Evolutionary conservation across 208 protist genomes (phyloP), one percentile per base, ranked within the genome.

Genomic region (Polymyxa betae): DNA sequence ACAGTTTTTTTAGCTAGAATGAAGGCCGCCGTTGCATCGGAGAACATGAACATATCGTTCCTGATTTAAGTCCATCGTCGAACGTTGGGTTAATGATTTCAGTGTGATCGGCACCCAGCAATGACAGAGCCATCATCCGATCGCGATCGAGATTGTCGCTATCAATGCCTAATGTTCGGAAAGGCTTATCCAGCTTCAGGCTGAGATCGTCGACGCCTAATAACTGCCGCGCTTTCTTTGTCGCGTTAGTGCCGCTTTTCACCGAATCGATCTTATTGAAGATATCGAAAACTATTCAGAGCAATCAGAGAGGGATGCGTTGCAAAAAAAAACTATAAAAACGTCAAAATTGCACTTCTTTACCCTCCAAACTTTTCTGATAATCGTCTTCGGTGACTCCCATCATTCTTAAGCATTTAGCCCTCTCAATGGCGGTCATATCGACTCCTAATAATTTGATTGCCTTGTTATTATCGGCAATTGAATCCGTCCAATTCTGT

Each of bases 111-210:
- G n/a, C 72, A n/a, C 72, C 72, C 72, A 82, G 5, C 16, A 82
- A 5, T 43, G 72, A 82, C 5, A 82, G 72, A 43, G 72, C 5
- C 35, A 82, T n/a, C 72, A 82, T 82, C 35, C 72, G 72, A 5
- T 82, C 72, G 12, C 72, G 72, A 43, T 82, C 72, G 5, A 82
- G 72, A n/a, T 35, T 43, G 72, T 43, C 72, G 72, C 72, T 82
- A 20, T 35, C 72, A 20, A 82, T 82, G 5, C 72, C 72, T 12
- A 82, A n/a, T 43, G 35, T 82, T 5, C 40, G 72, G 72, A 82
- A 82, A 5, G 72, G 72, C n/a, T 82, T 82, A 35, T 82, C 40
- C 72, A 82, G 72, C 72, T 82, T 82, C 72, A 82, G n/a, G 12
- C 35, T 45, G 12, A 35, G 16, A n/a, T 43, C 72, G 72, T 82